Evolutionary conservation across 441 rosid species (phyloP), one percentile per base, ranked within the genome.

Genomic region (Iberis amara): DNA sequence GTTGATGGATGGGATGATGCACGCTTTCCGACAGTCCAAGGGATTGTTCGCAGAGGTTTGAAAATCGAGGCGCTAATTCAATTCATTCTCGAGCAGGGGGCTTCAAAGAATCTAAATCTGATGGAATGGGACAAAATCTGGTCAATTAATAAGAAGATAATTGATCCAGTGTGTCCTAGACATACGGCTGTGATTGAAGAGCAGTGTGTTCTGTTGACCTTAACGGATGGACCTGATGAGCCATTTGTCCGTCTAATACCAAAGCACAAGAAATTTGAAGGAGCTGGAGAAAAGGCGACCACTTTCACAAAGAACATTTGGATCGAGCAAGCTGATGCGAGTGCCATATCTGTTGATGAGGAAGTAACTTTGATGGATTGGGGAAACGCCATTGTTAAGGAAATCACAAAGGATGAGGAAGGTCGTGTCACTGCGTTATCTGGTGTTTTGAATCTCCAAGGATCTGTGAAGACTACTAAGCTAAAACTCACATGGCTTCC

Each of bases 1-100:
- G 98, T 91, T 52, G 94, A 84, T 51, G 96, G 95, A 39, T 91
- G 98, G 98, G 98, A 91, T 71, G 98, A 91, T 73, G 84, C 96
- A 39, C 89, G 98, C 3, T 83, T 91, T 63, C 96, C 96, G 11
- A 91, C 98, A n/a, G 98, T 91, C 26, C 96, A 83, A 70, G 96
- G 98, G 50, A 91, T 91, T 46, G 95, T 88, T 7, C 94, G 94
- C 6, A 75, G 96, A 68, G 96, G 98, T 50, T 69, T 88, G 45
- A 85, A 83, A 66, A 57, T 91, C 8, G 98, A 85, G 66, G 96
- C 96, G 39, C 42, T 91, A 60, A 80, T 88, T 21, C 95, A 88
- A 39, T 91, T 91, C 65, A 88, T 91, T 73, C 85, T 91, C 21
- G 98, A 91, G 48, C 95, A 83, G 94, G 86, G 96, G 1, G 95